phyloP scores from a whole-genome alignment of 2,329 filamentous ascomycete genomes.

The Pestalotiopsis sp. region DNA sequence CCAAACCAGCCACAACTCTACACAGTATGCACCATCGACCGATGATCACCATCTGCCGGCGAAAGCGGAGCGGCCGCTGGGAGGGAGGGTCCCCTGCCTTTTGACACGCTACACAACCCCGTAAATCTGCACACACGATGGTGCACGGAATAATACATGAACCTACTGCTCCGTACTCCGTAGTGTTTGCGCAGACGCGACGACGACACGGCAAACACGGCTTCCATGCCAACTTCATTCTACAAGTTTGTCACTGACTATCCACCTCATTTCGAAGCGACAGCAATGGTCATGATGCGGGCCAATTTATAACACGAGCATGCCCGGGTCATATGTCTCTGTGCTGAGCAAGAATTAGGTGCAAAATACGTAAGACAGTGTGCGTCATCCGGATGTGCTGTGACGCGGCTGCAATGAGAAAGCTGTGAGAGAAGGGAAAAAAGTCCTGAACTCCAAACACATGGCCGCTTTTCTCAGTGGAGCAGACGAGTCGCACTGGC shows the following conservation, averaged over 20 bases:
- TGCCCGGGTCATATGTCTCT: not conserved
- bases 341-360: not conserved
- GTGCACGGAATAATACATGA: not conserved
- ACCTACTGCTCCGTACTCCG: not conserved
- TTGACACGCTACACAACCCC: not conserved
- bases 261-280: not conserved
- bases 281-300: not conserved
- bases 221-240: not conserved
- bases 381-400: not conserved
- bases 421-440: not conserved
- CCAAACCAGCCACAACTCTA: not conserved
- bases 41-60: constrained; percentile 6
- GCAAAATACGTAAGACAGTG: constrained; percentile 6
- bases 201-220: not conserved
- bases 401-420: constrained; percentile 2
- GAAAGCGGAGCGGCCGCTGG: constrained; percentile 1
- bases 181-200: not conserved
- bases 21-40: not conserved
- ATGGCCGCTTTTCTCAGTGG: not conserved
- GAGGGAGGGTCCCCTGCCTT: not conserved
- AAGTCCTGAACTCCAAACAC: constrained; percentile 3
- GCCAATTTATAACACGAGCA: not conserved
- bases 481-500: not conserved
- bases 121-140: not conserved
- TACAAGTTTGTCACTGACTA: not conserved